These are phyloP conservation scores for Rhodotorula paludigena DNA, from an alignment of 768 basidiomycete genomes.

Conservation along the genomic window DNA sequence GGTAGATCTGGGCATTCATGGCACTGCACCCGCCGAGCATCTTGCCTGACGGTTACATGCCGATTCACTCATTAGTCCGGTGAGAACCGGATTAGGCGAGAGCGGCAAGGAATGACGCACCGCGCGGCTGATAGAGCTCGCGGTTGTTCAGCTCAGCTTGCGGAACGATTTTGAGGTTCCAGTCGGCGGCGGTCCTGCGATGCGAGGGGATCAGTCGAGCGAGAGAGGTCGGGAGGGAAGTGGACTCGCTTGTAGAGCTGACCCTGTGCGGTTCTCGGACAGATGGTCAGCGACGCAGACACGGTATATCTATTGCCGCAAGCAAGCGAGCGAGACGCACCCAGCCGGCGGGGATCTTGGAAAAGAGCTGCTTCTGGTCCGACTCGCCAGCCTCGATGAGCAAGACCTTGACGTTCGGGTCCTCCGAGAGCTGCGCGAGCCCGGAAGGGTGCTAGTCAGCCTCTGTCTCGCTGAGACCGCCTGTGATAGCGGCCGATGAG, in stretches of 20 bases:
- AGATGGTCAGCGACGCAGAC: background rate
- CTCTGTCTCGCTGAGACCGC: too few species aligned
- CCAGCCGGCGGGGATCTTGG: conserved; percentile 32
- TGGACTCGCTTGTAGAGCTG: conserved; percentile 18
- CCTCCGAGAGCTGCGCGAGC: conserved; percentile 24
- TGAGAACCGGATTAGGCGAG: background rate
- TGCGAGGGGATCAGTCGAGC: background rate
- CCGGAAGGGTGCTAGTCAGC: background rate
- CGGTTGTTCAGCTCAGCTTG: conserved; percentile 18
- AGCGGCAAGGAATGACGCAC: background rate
- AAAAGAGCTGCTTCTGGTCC: conserved; percentile 30
- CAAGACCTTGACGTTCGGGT: conserved; percentile 31
- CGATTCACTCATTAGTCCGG: too few species aligned
- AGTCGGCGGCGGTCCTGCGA: conserved; percentile 29
- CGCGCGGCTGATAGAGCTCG: conserved; percentile 28
- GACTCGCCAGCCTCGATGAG: conserved; percentile 38
- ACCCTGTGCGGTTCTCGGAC: background rate
- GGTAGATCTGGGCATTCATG: conserved; percentile 37
- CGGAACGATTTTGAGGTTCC: conserved; percentile 20
- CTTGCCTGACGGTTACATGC: too few species aligned
- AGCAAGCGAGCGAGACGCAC: too few species aligned
- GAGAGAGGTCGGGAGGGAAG: background rate
- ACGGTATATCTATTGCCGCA: background rate
- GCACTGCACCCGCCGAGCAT: conserved; percentile 38
- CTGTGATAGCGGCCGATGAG: too few species aligned